Conservation (phyloP, 352 stramenopile species). For the Phytophthora idaei region DNA sequence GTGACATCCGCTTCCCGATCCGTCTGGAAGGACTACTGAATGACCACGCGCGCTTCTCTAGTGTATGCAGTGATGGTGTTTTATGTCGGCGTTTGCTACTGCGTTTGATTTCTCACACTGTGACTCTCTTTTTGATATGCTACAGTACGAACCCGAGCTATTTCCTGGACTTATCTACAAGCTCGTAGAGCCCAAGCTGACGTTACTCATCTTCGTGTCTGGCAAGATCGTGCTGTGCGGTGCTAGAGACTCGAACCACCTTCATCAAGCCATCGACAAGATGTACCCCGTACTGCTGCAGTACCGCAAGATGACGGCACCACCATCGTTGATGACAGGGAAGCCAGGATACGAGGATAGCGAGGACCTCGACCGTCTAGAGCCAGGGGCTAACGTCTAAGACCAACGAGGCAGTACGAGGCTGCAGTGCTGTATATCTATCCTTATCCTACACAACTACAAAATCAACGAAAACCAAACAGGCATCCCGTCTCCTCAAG, state of each 20-base stretch:
- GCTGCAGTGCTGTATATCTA: constrained; percentile 35
- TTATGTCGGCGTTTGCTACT: constrained; percentile 26
- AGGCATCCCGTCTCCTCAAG: constrained; percentile 14
- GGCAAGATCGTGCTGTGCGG: constrained; percentile 99
- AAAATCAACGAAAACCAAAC: constrained; percentile 26
- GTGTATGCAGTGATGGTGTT: constrained; percentile 52
- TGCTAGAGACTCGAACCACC: constrained; percentile 73
- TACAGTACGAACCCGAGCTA: constrained; percentile 99
- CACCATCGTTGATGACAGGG: constrained; percentile 72
- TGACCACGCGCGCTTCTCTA: constrained; percentile 95
- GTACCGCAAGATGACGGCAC: constrained; percentile 77
- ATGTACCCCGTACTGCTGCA: constrained; percentile 73
- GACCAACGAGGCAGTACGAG: constrained; percentile 25
- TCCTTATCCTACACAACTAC: constrained; percentile 34
- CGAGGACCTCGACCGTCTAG: constrained; percentile 70
- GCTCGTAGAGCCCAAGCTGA: constrained; percentile 96
- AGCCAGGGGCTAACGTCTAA: constrained; percentile 65
- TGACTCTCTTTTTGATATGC: constrained; percentile 95
- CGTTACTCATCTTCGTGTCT: constrained; percentile 99
- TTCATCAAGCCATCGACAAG: constrained; percentile 70
- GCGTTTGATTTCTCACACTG: constrained; percentile 83
- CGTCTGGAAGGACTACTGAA: constrained; percentile 98
- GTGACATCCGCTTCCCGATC: constrained; percentile 98
- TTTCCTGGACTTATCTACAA: constrained; percentile 99
- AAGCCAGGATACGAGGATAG: constrained; percentile 70